Evolutionary conservation across 352 stramenopile species (phyloP).

Genomic region (Globisporangium echinulatum): DNA sequence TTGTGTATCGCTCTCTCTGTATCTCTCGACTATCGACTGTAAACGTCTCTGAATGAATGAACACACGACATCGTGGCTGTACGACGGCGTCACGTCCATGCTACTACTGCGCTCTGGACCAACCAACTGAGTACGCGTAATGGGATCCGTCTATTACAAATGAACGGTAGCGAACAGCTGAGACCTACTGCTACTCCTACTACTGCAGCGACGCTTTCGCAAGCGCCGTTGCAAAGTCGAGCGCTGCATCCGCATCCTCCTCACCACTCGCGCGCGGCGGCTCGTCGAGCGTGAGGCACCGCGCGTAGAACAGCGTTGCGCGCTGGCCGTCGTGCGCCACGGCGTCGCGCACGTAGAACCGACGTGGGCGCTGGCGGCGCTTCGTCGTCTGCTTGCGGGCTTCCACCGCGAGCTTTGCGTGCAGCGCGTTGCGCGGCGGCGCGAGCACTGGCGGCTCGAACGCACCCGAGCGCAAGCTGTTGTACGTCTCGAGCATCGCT

Average conservation of each 20-base stretch:
- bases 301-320: constrained; percentile 28
- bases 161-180: too few relatives aligned
- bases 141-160: too few relatives aligned
- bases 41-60: too few relatives aligned
- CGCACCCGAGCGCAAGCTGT: constrained; percentile 24
- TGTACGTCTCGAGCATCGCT: constrained; percentile 59
- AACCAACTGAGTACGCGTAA: too few relatives aligned
- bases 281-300: constrained; percentile 27
- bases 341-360: constrained; percentile 72
- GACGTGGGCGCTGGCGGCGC: constrained; percentile 43
- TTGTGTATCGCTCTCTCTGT: too few relatives aligned
- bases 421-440: constrained; percentile 59
- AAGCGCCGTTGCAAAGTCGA: constrained; percentile 15
- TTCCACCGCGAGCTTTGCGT: constrained; percentile 51
- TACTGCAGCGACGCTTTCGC: not conserved
- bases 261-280: not conserved
- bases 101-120: too few relatives aligned
- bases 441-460: constrained; percentile 62
- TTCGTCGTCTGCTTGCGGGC: constrained; percentile 27
- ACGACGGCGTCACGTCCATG: too few relatives aligned
- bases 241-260: not conserved
- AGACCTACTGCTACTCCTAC: constrained; percentile 2
- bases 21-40: too few relatives aligned
- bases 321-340: constrained; percentile 19
- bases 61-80: too few relatives aligned